Evolutionary conservation across 1,284 basidiomycete genomes (phyloP), one percentile per base, ranked within the genome.

Genomic region (Sutorius eximius): DNA sequence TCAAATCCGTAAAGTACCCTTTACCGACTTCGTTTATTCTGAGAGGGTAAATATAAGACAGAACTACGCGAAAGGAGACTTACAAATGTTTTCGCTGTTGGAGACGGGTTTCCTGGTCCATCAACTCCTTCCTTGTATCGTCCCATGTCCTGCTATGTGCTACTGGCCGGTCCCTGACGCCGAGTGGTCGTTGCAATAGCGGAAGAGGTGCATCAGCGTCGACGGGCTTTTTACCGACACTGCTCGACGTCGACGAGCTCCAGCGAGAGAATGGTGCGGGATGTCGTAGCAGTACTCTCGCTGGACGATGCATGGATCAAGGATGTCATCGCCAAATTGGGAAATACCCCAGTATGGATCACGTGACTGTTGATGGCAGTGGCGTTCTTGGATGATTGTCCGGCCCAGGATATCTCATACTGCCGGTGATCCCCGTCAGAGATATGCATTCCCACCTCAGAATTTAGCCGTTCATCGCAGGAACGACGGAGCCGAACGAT

Each of bases 1-100:
- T 92, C 54, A 91, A 80, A 68, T 98, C 96, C 61, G 91, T 82
- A 66, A 95, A 98, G 71, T 98, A 97, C 0, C 95, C 94, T 64
- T 87, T 89, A 15, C 85, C 83, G 0, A 88, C 91, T 73, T 95
- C 86, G 64, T 92, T 89, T 52, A 97, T 83, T 59, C 93, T 96
- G 61, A 5, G 24, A 33, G 13, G 16, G 45, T 63, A 47, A 59
- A 47, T 20, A 36, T 32, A 11, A 29, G 49, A 4, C 34, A 40
- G 37, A 49, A 52, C 7, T 29, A 2, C 30, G 16, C 11, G 20
- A 57, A 52, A 48, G 6, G 60, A 65, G 56, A 75, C 83, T 63
- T 66, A 95, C 93, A 96, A 66, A 68, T 90, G 87, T 62, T 83
- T 79, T 49, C 92, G 77, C 66, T 93, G 87, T 40, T 83, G 82